These are phyloP conservation scores for Metschnikowia peoriensis DNA, from an alignment of 805 yeast species.

Conservation along the genomic window DNA sequence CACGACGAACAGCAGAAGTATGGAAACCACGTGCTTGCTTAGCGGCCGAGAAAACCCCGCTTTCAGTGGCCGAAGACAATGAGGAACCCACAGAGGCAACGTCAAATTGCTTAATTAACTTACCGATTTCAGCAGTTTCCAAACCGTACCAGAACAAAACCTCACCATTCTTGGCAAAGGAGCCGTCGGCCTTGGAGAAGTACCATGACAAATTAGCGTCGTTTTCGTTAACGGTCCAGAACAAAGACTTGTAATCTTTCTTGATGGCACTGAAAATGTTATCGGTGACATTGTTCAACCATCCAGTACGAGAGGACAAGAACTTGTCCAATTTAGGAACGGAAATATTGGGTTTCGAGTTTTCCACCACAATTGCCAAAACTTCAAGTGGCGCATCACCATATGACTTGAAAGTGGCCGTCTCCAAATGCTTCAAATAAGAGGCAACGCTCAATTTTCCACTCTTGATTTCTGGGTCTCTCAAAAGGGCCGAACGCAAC, in stretches of 20 bases:
- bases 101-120: constrained; percentile 56
- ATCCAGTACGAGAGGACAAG: constrained; percentile 82
- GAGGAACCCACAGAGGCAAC: constrained; percentile 33
- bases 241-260: constrained; percentile 69
- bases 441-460: constrained; percentile 77
- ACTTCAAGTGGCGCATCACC: constrained; percentile 97
- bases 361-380: constrained; percentile 72
- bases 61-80: constrained; percentile 37
- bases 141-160: constrained; percentile 95
- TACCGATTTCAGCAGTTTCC: constrained; percentile 58
- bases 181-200: constrained; percentile 91
- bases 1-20: constrained; percentile 6
- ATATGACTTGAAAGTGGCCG: constrained; percentile 64
- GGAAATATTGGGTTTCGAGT: constrained; percentile 30
- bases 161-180: constrained; percentile 84
- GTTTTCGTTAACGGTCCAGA: constrained; percentile 89
- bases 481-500: constrained; percentile 69
- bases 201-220: constrained; percentile 91
- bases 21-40: constrained; percentile 51
- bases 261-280: constrained; percentile 82
- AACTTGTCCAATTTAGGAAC: constrained; percentile 81
- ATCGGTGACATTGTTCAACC: constrained; percentile 97
- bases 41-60: constrained; percentile 48
- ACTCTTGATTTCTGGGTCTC: constrained; percentile 71
- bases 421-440: constrained; percentile 71